Evolutionary conservation across 2,329 filamentous ascomycete species (phyloP).

Genomic region (Venturia carpophila): DNA sequence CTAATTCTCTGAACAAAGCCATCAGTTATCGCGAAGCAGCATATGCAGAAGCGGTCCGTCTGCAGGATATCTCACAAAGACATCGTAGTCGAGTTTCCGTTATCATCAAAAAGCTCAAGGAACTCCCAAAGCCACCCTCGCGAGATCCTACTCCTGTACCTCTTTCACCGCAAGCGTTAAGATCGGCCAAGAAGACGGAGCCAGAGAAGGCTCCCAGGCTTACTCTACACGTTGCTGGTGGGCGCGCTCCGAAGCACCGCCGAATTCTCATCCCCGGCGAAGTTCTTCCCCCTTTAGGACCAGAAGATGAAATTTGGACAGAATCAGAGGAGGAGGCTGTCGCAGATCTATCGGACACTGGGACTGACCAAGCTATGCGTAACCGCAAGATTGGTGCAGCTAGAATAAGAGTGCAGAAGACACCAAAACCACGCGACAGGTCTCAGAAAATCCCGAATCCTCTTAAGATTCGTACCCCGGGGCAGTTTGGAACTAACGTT

Average conservation of each 20-base stretch:
- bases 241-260: slow-evolving; percentile 22
- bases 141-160: slow-evolving; percentile 50
- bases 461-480: slow-evolving; percentile 36
- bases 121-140: slow-evolving; percentile 52
- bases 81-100: slow-evolving; percentile 50
- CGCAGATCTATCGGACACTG: slow-evolving; percentile 29
- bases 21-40: slow-evolving; percentile 49
- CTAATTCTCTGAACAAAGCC: slow-evolving; percentile 46
- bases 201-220: slow-evolving; percentile 12
- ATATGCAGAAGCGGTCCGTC: slow-evolving; percentile 48
- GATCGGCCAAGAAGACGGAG: slow-evolving; percentile 21
- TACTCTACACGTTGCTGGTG: slow-evolving; percentile 16
- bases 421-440: slow-evolving; percentile 21
- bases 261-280: slow-evolving; percentile 36
- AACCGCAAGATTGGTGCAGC: slow-evolving; percentile 19
- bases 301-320: slow-evolving; percentile 25
- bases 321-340: slow-evolving; percentile 34
- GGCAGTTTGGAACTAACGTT: slow-evolving; percentile 45
- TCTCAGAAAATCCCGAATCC: slow-evolving; percentile 11
- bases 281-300: slow-evolving; percentile 38
- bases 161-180: slow-evolving; percentile 35
- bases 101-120: slow-evolving; percentile 54
- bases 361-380: neutral
- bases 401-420: slow-evolving; percentile 22
- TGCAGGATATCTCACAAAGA: slow-evolving; percentile 51